A percentile compares a stretch with the other conserved stretches of the same genome.
Conservation (phyloP, 495 filamentous ascomycete genomes). For the Tuber magnatum region DNA sequence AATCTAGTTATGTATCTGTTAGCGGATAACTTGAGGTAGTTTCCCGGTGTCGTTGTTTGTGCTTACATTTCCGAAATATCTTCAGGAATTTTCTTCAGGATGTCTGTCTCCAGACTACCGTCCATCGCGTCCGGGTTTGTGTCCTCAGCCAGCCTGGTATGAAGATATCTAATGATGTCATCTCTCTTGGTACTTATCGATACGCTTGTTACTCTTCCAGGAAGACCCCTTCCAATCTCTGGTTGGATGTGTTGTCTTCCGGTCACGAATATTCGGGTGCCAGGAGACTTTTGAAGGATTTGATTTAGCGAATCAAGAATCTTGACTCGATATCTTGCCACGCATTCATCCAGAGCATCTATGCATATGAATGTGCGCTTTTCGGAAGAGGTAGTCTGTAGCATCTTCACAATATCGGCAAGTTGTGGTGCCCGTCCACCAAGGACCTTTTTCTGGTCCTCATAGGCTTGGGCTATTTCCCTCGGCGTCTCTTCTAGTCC, state of each 20-base stretch:
- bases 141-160: background rate
- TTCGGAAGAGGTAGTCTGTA: background rate
- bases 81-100: background rate
- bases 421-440: background rate
- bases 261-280: background rate
- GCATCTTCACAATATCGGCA: background rate
- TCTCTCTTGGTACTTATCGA: background rate
- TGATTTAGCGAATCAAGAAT: background rate
- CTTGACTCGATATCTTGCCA: background rate
- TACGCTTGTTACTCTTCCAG: background rate
- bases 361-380: background rate
- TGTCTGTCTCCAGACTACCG: background rate
- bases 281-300: background rate
- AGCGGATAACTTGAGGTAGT: background rate
- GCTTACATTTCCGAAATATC: background rate
- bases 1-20: background rate
- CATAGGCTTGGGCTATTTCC: background rate
- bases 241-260: background rate
- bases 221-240: background rate
- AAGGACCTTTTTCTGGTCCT: background rate
- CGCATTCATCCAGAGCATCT: background rate
- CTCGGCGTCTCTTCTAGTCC: background rate
- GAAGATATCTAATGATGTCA: background rate
- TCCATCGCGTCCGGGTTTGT: background rate
- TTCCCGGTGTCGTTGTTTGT: background rate